phyloP scores from a whole-genome alignment of 179 eudicot genomes.

The Dionaea muscipula region DNA sequence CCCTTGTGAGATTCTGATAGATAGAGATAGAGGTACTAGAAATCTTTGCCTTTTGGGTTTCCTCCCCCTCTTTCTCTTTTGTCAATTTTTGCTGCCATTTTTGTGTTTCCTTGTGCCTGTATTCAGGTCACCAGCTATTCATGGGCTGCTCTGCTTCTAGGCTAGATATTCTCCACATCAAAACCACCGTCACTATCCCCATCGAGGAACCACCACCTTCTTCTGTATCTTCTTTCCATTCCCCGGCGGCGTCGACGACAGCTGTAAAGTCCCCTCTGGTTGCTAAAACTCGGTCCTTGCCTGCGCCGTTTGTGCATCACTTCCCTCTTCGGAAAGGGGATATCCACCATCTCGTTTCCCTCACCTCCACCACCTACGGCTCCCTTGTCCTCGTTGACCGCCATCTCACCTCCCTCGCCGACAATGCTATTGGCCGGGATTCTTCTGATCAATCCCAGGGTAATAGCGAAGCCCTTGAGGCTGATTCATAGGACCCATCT shows the following conservation, averaged over 20 bases:
- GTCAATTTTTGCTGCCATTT: too few relatives aligned
- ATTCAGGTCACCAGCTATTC: background rate
- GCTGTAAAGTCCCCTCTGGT: constrained; percentile 20
- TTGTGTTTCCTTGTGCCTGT: too few relatives aligned
- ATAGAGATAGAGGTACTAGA: too few relatives aligned
- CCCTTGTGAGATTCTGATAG: too few relatives aligned
- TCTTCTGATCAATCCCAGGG: constrained; percentile 4
- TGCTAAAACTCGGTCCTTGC: constrained; percentile 45
- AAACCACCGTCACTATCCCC: constrained; percentile 12
- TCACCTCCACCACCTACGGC: constrained; percentile 85
- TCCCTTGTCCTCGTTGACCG: constrained; percentile 44
- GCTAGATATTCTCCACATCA: constrained; percentile 16
- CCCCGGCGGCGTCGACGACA: constrained; percentile 6
- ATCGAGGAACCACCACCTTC: background rate
- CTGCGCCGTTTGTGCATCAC: constrained; percentile 64
- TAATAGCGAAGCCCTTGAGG: background rate
- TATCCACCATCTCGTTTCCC: constrained; percentile 74
- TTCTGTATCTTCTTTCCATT: constrained; percentile 10
- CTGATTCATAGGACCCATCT: constrained; percentile 12
- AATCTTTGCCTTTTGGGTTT: too few relatives aligned
- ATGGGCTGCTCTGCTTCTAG: constrained; percentile 54
- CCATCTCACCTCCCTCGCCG: constrained; percentile 5
- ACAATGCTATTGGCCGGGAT: constrained; percentile 1
- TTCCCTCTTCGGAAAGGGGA: constrained; percentile 69
- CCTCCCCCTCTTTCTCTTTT: background rate